Percentiles rank a stretch among this genome's conserved stretches.
Evolutionary conservation across 495 filamentous ascomycete species (phyloP).

Genomic region (Podospora fimiseda): DNA sequence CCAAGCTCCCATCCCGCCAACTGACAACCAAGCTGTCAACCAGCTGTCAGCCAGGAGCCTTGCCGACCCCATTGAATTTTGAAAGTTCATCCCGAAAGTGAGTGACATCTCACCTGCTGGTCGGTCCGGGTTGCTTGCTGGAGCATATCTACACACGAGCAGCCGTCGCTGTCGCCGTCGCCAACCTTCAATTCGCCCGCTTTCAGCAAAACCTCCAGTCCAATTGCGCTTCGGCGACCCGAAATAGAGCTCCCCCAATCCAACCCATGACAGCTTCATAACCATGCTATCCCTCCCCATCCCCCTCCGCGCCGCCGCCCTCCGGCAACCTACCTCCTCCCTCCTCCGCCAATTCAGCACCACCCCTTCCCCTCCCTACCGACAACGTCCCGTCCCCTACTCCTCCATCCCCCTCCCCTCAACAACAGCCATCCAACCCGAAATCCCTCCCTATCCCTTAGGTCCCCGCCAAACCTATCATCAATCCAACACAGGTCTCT

Average conservation of each 20-base stretch:
- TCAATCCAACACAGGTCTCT: slow-evolving; percentile 81
- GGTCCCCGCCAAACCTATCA: slow-evolving; percentile 75
- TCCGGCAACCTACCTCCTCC: no score
- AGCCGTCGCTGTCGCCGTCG: no score
- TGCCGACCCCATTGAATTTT: slow-evolving; percentile 16
- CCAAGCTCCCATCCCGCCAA: neutral
- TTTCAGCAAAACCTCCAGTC: no score
- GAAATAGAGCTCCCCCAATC: no score
- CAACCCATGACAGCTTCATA: no score
- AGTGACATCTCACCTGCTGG: neutral
- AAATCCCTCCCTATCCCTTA: slow-evolving; percentile 74
- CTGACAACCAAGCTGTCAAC: neutral
- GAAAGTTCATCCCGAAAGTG: neutral
- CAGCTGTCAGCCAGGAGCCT: slow-evolving; percentile 5
- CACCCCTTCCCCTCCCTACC: slow-evolving; percentile 20
- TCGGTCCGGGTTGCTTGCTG: neutral
- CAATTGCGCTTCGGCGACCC: no score
- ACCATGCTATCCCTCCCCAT: no score
- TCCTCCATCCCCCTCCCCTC: slow-evolving; percentile 24
- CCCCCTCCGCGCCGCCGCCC: no score
- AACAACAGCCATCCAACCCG: slow-evolving; percentile 25
- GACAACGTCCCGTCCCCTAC: slow-evolving; percentile 17
- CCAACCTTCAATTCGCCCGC: no score
- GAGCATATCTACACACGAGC: slow-evolving; percentile 7
- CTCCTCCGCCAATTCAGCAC: slow-evolving; percentile 18